A percentile compares a stretch with the other conserved stretches of the same genome.
These are phyloP conservation scores for Paecilomyces niveus DNA, from an alignment of 2,329 filamentous ascomycete genomes.

Conservation along the genomic window DNA sequence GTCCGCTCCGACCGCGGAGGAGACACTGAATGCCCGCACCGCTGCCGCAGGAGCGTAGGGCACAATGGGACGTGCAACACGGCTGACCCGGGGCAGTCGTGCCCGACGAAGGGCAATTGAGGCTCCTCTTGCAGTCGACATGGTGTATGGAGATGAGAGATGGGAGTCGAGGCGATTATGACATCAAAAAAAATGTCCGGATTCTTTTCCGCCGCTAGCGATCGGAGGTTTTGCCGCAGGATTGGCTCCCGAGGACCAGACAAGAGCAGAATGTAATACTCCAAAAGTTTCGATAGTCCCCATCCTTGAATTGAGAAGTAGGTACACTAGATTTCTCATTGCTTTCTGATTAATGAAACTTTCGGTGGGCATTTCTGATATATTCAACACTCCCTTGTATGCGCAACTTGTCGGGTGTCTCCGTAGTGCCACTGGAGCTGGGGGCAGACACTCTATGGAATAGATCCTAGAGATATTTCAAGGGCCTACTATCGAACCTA, in stretches of 20 bases:
- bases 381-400: no score
- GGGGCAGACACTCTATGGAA: no score
- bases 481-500: no score
- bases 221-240: background rate
- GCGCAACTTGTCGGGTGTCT: no score
- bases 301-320: background rate
- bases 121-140: constrained; percentile 7
- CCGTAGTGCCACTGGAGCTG: no score
- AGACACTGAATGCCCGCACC: constrained; percentile 23
- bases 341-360: background rate
- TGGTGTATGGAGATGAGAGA: constrained; percentile 1
- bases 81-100: constrained; percentile 22
- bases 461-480: no score
- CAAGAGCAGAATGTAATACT: background rate
- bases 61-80: constrained; percentile 15
- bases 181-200: background rate
- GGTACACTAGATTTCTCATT: background rate
- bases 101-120: constrained; percentile 25
- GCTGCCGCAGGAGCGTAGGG: constrained; percentile 11
- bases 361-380: no score
- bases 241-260: background rate
- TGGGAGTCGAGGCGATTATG: background rate
- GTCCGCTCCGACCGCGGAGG: constrained; percentile 17
- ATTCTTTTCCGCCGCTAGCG: background rate
- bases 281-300: background rate